A percentile compares a stretch with the other conserved stretches of the same genome.
Conservation (phyloP, 441 rosid species). For the Monsonia emarginata region DNA sequence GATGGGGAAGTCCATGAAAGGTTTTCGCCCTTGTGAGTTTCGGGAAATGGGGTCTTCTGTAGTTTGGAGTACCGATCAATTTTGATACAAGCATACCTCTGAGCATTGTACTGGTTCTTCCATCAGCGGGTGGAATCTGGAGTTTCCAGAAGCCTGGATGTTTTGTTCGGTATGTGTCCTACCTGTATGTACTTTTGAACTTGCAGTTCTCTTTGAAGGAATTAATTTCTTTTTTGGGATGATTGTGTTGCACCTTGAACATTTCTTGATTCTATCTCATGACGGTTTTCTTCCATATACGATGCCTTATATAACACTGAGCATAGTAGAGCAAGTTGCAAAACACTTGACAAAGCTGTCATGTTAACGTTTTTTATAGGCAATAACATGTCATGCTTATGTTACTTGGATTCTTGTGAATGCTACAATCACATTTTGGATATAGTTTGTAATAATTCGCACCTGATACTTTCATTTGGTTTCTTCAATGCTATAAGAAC, state of each 20-base stretch:
- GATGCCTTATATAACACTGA: no score
- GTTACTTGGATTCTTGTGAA: no score
- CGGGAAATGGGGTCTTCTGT: slow-evolving; percentile 39
- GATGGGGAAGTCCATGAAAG: slow-evolving; percentile 74
- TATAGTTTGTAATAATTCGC: no score
- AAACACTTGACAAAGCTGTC: no score
- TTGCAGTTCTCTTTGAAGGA: not conserved
- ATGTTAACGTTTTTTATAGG: no score
- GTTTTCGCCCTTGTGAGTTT: slow-evolving; percentile 46
- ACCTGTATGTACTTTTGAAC: not conserved
- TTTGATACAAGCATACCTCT: slow-evolving; percentile 13
- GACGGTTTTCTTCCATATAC: no score
- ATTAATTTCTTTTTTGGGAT: not conserved
- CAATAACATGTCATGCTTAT: no score
- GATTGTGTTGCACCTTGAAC: not conserved
- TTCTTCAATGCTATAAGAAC: not conserved
- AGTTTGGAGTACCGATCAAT: slow-evolving; percentile 51
- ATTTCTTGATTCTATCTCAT: no score
- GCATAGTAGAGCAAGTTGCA: no score
- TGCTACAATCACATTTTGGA: no score
- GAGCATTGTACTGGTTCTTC: not conserved
- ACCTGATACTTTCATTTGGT: not conserved
- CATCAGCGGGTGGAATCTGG: not conserved
- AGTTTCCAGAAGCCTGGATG: not conserved
- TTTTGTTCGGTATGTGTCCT: not conserved